Evolutionary conservation across 768 basidiomycete species (phyloP), one percentile per base, ranked within the genome.

Genomic region (Lactifluus volemus): DNA sequence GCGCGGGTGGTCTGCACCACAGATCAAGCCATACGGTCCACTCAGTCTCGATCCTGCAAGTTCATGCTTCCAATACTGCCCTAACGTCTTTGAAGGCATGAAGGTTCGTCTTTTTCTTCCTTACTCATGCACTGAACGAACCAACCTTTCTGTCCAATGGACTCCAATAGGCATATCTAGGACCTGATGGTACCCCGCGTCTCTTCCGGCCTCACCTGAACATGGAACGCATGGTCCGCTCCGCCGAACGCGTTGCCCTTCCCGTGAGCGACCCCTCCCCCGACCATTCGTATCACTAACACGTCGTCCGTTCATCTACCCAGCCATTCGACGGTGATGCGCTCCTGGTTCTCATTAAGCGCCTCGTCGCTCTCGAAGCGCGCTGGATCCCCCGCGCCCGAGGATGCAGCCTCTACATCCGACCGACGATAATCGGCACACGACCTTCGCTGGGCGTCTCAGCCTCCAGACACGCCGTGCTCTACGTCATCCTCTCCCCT

Each of bases 141-240:
- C 29, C 29, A 41, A 21, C 8, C 34, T 3, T n/a, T 19, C 1
- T 8, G 11, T 12, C n/a, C 4, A 10, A 57, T 14, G 15, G 30
- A 21, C 2, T 3, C 15, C 17, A 34, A 14, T 42, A 88, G 84
- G 88, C 89, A 0, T 89, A 88, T 70, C 60, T 81, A 1, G 85
- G 82, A 10, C 80, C 83, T n/a, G 78, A 89, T 60, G 92, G 91
- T 1, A 80, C 82, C 53, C 79, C 84, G 1, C 78, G 88, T 7
- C 73, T 96, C 41, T 97, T 97, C 78, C 77, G 93, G 36, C 92
- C 93, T 0, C 78, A 89, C 34, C 74, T 81, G 71, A 96, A 96
- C 72, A 92, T 95, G 90, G 80, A 79, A 30, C 86, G 94, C 30
- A 79, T 98, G 72, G 76, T 79, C 49, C 76, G 79, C 38, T 89